Base-by-base conservation (phyloP, 176 grass and related monocot genomes). In the Olyra latifolia region DNA sequence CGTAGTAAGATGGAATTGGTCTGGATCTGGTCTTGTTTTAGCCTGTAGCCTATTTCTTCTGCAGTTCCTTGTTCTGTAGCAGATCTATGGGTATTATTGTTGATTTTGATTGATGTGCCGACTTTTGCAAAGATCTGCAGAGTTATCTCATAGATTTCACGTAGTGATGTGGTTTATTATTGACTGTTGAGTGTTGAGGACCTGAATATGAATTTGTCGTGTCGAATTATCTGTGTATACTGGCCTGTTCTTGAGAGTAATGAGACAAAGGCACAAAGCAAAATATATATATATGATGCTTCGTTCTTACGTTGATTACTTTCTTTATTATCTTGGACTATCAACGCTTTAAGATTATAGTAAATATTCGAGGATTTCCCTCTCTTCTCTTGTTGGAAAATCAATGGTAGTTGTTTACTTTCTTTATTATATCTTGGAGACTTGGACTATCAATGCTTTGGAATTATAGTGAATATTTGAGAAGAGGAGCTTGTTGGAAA, bases 1-100 rank as follows among this genome's bases (percentile, higher is more conserved):
- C 28, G 10, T 63, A 5, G 62, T 89, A 30, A 30, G 67, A 66
- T 72, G 30, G 59, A 78, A 57, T 72, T 82, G 23, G 39, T 73
- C 13, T 52, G 83, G 78, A 82, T 89, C 88, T 86, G 79, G 53
- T 77, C 35, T 77, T 57, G 83, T 58, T 82, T 13, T 77, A 78
- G 23, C 23, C 23, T 27, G n/a, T 82, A 75, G 39, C 63, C 48
- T 63, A 64, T 61, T 58, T 60, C 12, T 72, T 78, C 11, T 56
- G 66, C 40, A 39, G 32, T 69, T 56, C 23, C 50, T 71, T 39
- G 2, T 63, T 80, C 25, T 32, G 56, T 85, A 76, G 70, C 82
- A 76, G 35, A 89, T 89, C 77, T 81, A 76, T 63, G 61, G 13
- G 61, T 72, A 35, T 67, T 69, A 74, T 47, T 60, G n/a, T 39